Conservation (phyloP, 371 early-diverging fungal species). For the Rhizomucor pusillus region DNA sequence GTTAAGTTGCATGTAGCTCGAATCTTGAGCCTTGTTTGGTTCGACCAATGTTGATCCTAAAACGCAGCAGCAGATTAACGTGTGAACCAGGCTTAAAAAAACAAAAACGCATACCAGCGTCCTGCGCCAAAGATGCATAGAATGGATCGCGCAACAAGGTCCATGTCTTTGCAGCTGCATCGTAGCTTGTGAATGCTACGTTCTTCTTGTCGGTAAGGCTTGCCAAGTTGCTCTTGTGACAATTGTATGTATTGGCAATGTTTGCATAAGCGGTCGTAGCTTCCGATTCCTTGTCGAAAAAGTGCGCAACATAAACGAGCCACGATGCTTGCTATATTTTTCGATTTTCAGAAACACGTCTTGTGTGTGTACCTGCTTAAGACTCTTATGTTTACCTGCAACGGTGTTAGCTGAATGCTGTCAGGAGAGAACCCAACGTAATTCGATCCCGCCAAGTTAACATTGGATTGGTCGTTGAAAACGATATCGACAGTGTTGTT, state of each 20-base stretch:
- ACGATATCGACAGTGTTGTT: constrained; percentile 9
- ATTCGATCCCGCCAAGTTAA: constrained; percentile 3
- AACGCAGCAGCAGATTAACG: background rate
- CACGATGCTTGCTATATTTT: constrained; percentile 21
- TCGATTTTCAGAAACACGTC: background rate
- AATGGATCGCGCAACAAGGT: constrained; percentile 9
- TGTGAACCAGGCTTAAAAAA: background rate
- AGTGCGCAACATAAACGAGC: constrained; percentile 17
- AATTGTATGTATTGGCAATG: constrained; percentile 11
- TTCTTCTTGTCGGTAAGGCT: constrained; percentile 6
- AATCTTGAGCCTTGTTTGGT: constrained; percentile 13
- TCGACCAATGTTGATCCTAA: constrained; percentile 8
- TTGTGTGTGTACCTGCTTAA: background rate
- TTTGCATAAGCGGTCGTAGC: constrained; percentile 10
- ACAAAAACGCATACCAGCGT: constrained; percentile 11
- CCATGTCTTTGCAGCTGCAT: constrained; percentile 15
- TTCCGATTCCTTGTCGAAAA: constrained; percentile 14
- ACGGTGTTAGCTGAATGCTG: constrained; percentile 11
- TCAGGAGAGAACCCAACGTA: constrained; percentile 17
- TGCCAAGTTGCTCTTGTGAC: constrained; percentile 16
- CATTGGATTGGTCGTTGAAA: constrained; percentile 8
- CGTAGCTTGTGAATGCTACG: constrained; percentile 19
- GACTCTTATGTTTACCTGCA: constrained; percentile 13
- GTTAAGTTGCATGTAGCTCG: constrained; percentile 1
- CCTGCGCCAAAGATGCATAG: constrained; percentile 9